phyloP scores from a whole-genome alignment of 441 rosid species.

The Oxalis stricta region DNA sequence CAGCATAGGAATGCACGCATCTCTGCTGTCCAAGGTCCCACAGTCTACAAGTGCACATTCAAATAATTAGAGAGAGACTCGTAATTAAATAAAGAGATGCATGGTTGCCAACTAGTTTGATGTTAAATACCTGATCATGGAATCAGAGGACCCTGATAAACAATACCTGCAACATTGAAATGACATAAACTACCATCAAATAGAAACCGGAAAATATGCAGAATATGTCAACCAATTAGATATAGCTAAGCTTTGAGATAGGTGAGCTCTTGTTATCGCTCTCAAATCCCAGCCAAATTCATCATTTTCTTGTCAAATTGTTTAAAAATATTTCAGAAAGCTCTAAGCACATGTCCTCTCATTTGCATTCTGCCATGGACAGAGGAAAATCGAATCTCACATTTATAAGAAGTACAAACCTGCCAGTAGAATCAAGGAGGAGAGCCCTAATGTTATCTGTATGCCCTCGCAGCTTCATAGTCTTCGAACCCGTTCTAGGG shows the following conservation, averaged over 20 bases:
- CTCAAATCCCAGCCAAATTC: background rate
- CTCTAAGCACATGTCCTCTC: background rate
- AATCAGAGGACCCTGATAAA: conserved; percentile 97
- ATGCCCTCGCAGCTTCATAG: conserved; percentile 93
- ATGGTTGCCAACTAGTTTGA: no score
- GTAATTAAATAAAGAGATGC: conserved; percentile 1
- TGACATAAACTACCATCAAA: conserved; percentile 1
- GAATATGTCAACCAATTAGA: background rate
- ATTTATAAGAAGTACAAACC: no score
- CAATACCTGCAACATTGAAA: conserved; percentile 57
- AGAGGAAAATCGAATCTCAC: background rate
- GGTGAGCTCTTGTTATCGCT: background rate
- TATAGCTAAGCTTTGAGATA: background rate
- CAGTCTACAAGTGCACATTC: conserved; percentile 35
- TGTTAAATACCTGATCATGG: conserved; percentile 81
- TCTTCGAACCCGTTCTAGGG: conserved; percentile 91
- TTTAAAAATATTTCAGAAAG: background rate
- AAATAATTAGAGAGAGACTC: conserved; percentile 14
- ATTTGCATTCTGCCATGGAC: background rate
- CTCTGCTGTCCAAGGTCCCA: conserved; percentile 99
- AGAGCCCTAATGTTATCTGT: conserved; percentile 90
- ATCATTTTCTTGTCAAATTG: background rate
- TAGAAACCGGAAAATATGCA: background rate
- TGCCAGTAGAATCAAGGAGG: conserved; percentile 89
- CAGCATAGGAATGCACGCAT: conserved; percentile 96